Conservation (phyloP, 2,329 filamentous ascomycete genomes). For the Aspergillus sp. region DNA sequence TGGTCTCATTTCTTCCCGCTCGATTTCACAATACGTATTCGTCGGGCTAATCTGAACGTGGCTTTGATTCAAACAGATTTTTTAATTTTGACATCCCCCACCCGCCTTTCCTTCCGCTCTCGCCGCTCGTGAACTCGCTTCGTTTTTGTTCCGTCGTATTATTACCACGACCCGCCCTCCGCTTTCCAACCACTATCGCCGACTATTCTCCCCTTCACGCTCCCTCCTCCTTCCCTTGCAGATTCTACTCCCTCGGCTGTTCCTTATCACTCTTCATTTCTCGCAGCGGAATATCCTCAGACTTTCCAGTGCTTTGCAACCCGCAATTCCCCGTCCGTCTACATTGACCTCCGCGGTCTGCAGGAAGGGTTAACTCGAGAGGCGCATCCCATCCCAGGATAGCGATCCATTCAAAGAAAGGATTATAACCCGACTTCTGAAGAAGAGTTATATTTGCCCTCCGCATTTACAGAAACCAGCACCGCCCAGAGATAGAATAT, state of each 20-base stretch:
- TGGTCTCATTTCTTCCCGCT: neutral
- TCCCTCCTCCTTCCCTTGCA: neutral
- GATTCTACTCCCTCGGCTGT: neutral
- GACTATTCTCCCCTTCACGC: constrained; percentile 2
- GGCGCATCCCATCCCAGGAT: constrained; percentile 1
- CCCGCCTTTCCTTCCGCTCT: neutral
- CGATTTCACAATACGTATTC: neutral
- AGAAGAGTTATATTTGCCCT: neutral
- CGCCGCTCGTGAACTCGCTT: neutral
- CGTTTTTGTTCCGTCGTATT: neutral
- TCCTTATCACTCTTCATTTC: neutral
- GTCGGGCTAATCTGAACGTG: neutral
- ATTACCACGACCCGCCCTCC: constrained; percentile 12
- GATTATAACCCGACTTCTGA: neutral
- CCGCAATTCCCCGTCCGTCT: neutral
- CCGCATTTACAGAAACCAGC: neutral
- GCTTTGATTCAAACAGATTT: neutral
- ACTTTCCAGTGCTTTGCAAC: neutral
- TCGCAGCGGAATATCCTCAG: neutral
- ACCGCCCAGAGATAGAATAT: neutral
- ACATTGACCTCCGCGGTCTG: neutral
- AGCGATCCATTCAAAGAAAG: neutral
- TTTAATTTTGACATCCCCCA: neutral
- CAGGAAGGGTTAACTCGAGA: neutral
- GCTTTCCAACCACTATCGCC: constrained; percentile 7